phyloP scores from a whole-genome alignment of 148 eudicot genomes.

The Rhododendron griersonianum region DNA sequence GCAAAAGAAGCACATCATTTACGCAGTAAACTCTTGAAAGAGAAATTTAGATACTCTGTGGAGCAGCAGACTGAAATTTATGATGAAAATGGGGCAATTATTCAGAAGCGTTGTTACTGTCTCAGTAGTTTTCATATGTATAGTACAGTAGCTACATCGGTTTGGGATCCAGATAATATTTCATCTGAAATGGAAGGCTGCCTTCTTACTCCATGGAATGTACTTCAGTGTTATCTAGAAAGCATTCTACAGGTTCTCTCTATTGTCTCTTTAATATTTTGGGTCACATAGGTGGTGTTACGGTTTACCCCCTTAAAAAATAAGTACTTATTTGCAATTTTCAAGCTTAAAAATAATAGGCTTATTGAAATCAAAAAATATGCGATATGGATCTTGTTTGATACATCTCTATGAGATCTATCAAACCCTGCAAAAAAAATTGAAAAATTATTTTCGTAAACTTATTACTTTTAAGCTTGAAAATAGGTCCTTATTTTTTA shows the following conservation, averaged over 20 bases:
- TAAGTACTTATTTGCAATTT: too few species aligned
- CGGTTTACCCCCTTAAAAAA: too few species aligned
- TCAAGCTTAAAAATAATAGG: too few species aligned
- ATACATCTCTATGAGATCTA: too few species aligned
- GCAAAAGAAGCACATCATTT: conserved; percentile 81
- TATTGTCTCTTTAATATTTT: background rate
- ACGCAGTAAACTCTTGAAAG: conserved; percentile 61
- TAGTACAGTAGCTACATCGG: conserved; percentile 35
- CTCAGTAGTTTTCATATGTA: conserved; percentile 39
- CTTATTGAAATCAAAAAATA: too few species aligned
- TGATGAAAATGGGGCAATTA: conserved; percentile 33
- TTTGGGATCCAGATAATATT: conserved; percentile 33
- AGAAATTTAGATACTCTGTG: conserved; percentile 52
- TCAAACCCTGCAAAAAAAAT: too few species aligned
- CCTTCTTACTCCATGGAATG: conserved; percentile 86
- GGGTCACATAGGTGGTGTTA: background rate
- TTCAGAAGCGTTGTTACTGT: conserved; percentile 33
- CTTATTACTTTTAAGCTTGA: too few species aligned
- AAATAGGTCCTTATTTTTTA: too few species aligned
- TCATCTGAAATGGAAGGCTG: conserved; percentile 39
- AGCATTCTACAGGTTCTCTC: conserved; percentile 78
- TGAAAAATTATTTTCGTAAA: too few species aligned
- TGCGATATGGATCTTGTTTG: too few species aligned
- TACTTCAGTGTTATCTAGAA: conserved; percentile 84
- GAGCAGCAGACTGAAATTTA: conserved; percentile 33